Percentiles rank a stretch among this genome's conserved stretches.
These are phyloP conservation scores for Oidiodendron maius DNA, from an alignment of 495 filamentous ascomycete species.

Conservation along the genomic window DNA sequence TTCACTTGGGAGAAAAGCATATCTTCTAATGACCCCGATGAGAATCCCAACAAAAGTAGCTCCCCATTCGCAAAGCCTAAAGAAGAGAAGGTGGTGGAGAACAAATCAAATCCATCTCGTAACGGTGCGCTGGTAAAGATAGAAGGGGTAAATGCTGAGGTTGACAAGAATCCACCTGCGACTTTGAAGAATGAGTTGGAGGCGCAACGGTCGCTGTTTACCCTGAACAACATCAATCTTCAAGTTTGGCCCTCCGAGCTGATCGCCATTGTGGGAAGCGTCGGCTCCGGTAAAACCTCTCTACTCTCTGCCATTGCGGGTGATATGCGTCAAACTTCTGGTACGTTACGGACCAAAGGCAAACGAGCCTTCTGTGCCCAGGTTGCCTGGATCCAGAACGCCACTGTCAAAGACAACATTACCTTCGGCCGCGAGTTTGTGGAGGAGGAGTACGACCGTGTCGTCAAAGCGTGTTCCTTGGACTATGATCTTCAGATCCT, in stretches of 20 bases:
- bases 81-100: slow-evolving; percentile 19
- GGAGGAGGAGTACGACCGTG: slow-evolving; percentile 23
- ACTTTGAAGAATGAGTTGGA: slow-evolving; percentile 47
- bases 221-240: slow-evolving; percentile 63
- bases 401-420: slow-evolving; percentile 78
- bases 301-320: slow-evolving; percentile 83
- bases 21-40: slow-evolving; percentile 46
- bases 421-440: slow-evolving; percentile 75
- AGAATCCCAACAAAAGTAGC: slow-evolving; percentile 30
- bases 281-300: slow-evolving; percentile 88
- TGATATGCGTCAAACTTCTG: slow-evolving; percentile 85
- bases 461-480: slow-evolving; percentile 57
- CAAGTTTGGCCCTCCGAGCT: slow-evolving; percentile 71
- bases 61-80: slow-evolving; percentile 33
- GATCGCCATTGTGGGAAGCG: slow-evolving; percentile 79
- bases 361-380: slow-evolving; percentile 83
- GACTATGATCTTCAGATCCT: slow-evolving; percentile 66
- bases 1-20: slow-evolving; percentile 86
- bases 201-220: slow-evolving; percentile 55
- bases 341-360: slow-evolving; percentile 64
- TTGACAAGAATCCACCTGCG: slow-evolving; percentile 38
- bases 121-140: slow-evolving; percentile 18
- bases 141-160: slow-evolving; percentile 1
- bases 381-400: slow-evolving; percentile 94
- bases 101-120: slow-evolving; percentile 23